Base-by-base conservation (phyloP, 2,329 filamentous ascomycete species). In the Alternaria arborescens region DNA sequence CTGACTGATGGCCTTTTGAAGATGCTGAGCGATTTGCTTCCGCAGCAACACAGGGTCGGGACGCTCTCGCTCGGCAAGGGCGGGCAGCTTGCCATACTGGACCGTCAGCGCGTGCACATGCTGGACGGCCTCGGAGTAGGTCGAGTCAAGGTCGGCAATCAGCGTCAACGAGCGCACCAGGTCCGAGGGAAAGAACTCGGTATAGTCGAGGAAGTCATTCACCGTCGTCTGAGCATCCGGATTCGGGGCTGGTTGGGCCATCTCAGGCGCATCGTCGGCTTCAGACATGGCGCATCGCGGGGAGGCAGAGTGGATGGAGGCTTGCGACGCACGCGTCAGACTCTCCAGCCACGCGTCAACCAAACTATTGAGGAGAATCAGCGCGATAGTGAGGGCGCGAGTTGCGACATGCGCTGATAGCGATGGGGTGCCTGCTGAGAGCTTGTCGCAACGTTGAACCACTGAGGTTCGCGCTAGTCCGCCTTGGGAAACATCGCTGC, bases 181-280 rank as follows among this genome's bases (percentile, higher is more conserved):
- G 73, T 89, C 87, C 10, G 87, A 86, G 34, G 88, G 88, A 58
- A 89, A 88, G 81, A 88, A 89, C 78, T 90, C 88, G 64, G 88
- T 90, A 78, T 89, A 90, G 76, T 89, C 87, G 60, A 89, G 85
- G 76, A 88, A 90, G 75, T 90, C 88, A 65, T 87, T 88, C 46
- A 90, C 85, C 26, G 87, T 89, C 34, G 87, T 86, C 72, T 89
- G 87, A 58, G 87, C 86, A 71, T 90, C 88, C 34, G 88, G 87
- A 71, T 89, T 87, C 55, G 84, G 82, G 53, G 83, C 81, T 24
- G 82, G 80, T 40, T 66, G 64, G 38, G 74, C 67, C 67, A 69
- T 69, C 20, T 77, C 75, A 60, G 69, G 70, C 63, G 66, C 67
- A 59, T 71, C 73, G 62, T 66, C 72, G 61, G 70, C 71, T 62